Base-by-base conservation (phyloP, 1,139 yeast species). In the Zhuliangozyma blackwelliae region DNA sequence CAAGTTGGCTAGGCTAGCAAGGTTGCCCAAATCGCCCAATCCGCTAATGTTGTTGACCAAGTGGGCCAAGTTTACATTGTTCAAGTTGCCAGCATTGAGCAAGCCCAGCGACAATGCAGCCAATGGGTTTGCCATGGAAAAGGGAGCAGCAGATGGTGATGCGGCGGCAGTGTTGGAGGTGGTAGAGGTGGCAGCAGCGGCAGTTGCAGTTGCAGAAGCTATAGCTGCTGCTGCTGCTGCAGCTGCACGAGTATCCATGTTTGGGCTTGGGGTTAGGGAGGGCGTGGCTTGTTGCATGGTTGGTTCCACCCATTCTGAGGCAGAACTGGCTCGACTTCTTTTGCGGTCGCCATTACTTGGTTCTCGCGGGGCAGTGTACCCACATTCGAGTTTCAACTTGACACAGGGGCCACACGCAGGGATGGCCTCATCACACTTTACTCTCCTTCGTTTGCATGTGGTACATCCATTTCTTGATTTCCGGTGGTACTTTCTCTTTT, bases 391-490 rank as follows among this genome's bases (percentile, higher is more conserved):
- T 28, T 82, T 82, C 77, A 89, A 75, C 46, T 85, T 81, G 39
- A 68, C 62, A 59, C 97, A 90, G 59, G 88, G 88, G 23, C 68
- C 68, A 58, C 97, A 90, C 11, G 67, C 56, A 0, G 97, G 97
- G 48, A 79, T 83, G 0, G 70, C 67, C 57, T 90, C 97, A 57
- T 90, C 97, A 66, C 97, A 90, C 55, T 90, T 90, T 33, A 90
- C 96, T 38, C 97, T 67, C 49, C 97, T 74, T 48, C 77, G 74
- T 54, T 90, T 90, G 61, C 97, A 90, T 1, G 95, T 86, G 31
- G 81, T 75, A 59, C 97, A 90, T 0, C 97, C 97, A 36, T 78
- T 77, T 41, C 95, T 72, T 26, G 95, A 85, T 59, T 90, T 90
- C 44, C 81, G 86, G 54, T 90, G 97, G 56, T 79, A 84, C 54